Base-by-base conservation (phyloP, 73 alveolate genomes). In the Paramecium tetraurelia region DNA sequence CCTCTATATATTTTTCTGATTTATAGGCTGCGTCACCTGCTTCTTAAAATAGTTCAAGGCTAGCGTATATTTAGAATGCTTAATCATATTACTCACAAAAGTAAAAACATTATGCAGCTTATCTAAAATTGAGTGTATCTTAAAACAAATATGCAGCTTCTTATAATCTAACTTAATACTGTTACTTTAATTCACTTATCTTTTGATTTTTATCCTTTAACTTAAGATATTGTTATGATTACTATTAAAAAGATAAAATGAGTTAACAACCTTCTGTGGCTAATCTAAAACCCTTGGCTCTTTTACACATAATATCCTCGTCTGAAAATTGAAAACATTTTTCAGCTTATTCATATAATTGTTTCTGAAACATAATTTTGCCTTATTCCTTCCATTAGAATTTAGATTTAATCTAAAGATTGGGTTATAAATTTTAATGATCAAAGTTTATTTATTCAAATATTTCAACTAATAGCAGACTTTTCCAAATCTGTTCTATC, bases 101-200 rank as follows among this genome's bases (percentile, higher is more conserved):
- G 92, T 43, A 94, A 84, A 38, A 95, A 85, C 99, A 96, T 38
- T 93, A 89, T 29, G 98, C 98, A 10, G 99, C 97, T 35, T 96
- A 96, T 69, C 63, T 96, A 11, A 22, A 41, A 72, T 94, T 40
- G 6, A 72, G 77, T 5, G 92, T 63, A 33, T 41, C 20, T 18
- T 41, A 93, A 75, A 96, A 93, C 22, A 77, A 69, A 31, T 89
- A 95, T 38, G 99, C 97, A 29, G 68, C 84, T 5, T 11, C 4
- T 59, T 85, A 95, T 16, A 53, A 53, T 18, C 4, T n/a, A 18
- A 4, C 31, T 22, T 4, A n/a, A 18, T 53, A 53, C 31, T 18
- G 11, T 53, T 53, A 53, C 21, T 53, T 53, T n/a, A 53, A 53
- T 4, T 53, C 14, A 18, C 14, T 7, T 53, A 53, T 16, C 1